Conservation (phyloP, 352 stramenopile species). For the Phytopythium oedochilum region DNA sequence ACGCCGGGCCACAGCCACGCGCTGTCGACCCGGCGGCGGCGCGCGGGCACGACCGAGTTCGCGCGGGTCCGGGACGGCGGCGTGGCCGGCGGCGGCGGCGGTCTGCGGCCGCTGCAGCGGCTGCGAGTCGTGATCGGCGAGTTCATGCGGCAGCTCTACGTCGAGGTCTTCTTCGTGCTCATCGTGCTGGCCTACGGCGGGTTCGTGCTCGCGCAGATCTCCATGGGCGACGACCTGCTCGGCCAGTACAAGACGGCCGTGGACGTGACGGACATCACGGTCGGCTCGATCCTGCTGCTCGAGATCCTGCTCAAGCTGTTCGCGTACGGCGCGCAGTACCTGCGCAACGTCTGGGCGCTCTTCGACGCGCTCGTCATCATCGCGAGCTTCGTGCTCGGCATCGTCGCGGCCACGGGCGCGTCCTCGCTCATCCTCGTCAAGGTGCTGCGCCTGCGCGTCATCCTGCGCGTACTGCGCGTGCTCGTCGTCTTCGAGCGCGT, state of each 20-base stretch:
- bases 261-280: constrained; percentile 77
- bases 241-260: constrained; percentile 57
- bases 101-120: constrained; percentile 32
- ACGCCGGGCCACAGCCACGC: not conserved
- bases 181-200: constrained; percentile 82
- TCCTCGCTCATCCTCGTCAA: constrained; percentile 60
- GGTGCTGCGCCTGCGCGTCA: constrained; percentile 65
- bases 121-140: constrained; percentile 54
- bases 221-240: constrained; percentile 54
- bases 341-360: constrained; percentile 63
- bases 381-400: constrained; percentile 66
- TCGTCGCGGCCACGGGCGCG: constrained; percentile 54
- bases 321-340: constrained; percentile 62
- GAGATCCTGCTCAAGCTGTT: constrained; percentile 82
- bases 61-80: constrained; percentile 22
- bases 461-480: constrained; percentile 76
- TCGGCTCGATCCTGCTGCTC: constrained; percentile 77
- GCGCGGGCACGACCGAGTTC: constrained; percentile 36
- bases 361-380: constrained; percentile 84
- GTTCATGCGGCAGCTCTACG: constrained; percentile 80
- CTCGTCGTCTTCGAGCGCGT: constrained; percentile 86
- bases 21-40: constrained; percentile 19
- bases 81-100: constrained; percentile 15
- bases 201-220: constrained; percentile 83
- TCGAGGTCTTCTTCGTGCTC: constrained; percentile 87